Conservation (phyloP, 148 eudicot species). For the Chenopodium formosanum region DNA sequence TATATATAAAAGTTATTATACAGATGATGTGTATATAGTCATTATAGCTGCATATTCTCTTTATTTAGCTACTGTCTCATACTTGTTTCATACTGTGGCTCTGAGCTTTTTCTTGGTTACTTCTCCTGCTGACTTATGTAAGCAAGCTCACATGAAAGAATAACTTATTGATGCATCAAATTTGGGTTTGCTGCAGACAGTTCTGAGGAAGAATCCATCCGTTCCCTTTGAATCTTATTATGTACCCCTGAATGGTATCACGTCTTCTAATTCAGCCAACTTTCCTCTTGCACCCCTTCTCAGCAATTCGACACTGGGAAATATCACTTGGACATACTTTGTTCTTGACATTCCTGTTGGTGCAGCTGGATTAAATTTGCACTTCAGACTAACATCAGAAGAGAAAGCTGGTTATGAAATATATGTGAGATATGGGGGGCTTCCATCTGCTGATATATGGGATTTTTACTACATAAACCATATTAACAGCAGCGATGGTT, state of each 20-base stretch:
- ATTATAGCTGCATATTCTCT: neutral
- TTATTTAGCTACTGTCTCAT: neutral
- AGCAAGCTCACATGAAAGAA: slow-evolving; percentile 27
- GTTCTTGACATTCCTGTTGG: slow-evolving; percentile 71
- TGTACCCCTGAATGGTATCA: slow-evolving; percentile 48
- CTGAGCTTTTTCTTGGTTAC: neutral
- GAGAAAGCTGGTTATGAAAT: slow-evolving; percentile 47
- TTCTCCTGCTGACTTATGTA: slow-evolving; percentile 21
- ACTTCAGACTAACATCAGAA: slow-evolving; percentile 49
- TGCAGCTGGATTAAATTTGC: slow-evolving; percentile 80
- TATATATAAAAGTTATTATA: neutral
- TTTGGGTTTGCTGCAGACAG: slow-evolving; percentile 66
- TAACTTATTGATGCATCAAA: slow-evolving; percentile 40
- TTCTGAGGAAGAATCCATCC: slow-evolving; percentile 56
- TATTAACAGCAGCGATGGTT: slow-evolving; percentile 62
- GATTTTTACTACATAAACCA: slow-evolving; percentile 68
- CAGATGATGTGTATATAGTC: neutral
- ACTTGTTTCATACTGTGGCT: neutral
- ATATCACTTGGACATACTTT: slow-evolving; percentile 69
- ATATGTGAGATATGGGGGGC: slow-evolving; percentile 73
- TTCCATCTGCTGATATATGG: slow-evolving; percentile 61
- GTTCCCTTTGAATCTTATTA: slow-evolving; percentile 70
- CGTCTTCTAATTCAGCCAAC: slow-evolving; percentile 42
- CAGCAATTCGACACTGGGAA: slow-evolving; percentile 49
- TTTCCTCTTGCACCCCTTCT: slow-evolving; percentile 74